Percentiles rank a stretch among this genome's conserved stretches.
Evolutionary conservation across 768 basidiomycete species (phyloP).

Genomic region (Lactarius evosmus): DNA sequence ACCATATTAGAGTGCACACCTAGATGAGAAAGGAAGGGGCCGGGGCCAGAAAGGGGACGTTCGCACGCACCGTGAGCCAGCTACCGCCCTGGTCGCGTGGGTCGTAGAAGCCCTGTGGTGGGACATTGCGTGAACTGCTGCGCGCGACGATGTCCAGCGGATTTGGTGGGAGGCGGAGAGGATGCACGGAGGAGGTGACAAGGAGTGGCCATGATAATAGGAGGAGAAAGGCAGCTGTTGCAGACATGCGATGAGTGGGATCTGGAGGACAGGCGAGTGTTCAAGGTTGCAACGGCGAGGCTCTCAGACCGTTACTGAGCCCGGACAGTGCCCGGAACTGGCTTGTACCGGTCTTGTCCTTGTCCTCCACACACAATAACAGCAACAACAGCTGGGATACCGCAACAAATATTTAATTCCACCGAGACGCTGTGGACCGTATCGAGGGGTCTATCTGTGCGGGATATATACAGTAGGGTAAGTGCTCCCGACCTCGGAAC

Average conservation of each 20-base stretch:
- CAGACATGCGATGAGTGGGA: constrained; percentile 32
- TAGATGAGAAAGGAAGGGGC: constrained; percentile 1
- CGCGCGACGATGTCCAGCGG: constrained; percentile 29
- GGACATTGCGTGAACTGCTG: constrained; percentile 33
- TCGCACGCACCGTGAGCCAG: constrained; percentile 62
- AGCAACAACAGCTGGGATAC: background rate
- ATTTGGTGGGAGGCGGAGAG: constrained; percentile 24
- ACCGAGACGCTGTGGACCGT: background rate
- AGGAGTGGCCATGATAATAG: constrained; percentile 35
- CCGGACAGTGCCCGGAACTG: too few species aligned
- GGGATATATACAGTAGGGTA: too few species aligned
- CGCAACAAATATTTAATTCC: background rate
- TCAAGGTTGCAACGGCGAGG: background rate
- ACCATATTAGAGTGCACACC: background rate
- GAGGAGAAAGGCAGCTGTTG: constrained; percentile 33
- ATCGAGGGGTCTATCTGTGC: too few species aligned
- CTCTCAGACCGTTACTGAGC: background rate
- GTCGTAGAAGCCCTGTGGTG: constrained; percentile 57
- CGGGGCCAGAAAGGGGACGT: background rate
- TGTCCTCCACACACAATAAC: background rate
- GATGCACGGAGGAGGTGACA: constrained; percentile 20
- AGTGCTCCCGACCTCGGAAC: background rate
- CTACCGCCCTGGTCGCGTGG: constrained; percentile 57
- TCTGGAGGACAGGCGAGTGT: constrained; percentile 20
- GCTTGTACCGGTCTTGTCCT: background rate